These are phyloP conservation scores for Candida saitoana DNA, from an alignment of 805 yeast genomes.

Conservation along the genomic window DNA sequence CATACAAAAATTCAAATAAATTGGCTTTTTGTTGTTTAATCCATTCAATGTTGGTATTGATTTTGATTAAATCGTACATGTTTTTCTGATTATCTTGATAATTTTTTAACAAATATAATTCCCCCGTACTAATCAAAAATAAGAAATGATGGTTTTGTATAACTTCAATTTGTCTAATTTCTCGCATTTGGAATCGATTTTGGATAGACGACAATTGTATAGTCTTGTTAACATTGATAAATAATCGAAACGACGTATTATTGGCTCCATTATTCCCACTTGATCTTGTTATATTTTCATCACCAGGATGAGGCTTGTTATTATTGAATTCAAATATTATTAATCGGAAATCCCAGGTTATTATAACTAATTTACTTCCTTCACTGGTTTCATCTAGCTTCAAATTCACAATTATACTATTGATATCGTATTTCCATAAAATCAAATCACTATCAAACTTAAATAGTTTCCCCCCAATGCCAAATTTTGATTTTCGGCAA, in stretches of 20 bases:
- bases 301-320: slow-evolving; percentile 5
- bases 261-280: slow-evolving; percentile 4
- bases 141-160: slow-evolving; percentile 30
- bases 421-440: slow-evolving; percentile 36
- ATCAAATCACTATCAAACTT: slow-evolving; percentile 36
- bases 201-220: slow-evolving; percentile 33
- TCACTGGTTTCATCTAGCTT: slow-evolving; percentile 11
- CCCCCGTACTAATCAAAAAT: slow-evolving; percentile 36
- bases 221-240: slow-evolving; percentile 26
- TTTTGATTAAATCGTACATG: slow-evolving; percentile 32
- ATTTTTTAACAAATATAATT: slow-evolving; percentile 33
- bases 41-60: slow-evolving; percentile 28
- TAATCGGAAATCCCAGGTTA: slow-evolving; percentile 28
- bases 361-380: slow-evolving; percentile 16
- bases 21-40: slow-evolving; percentile 24
- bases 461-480: slow-evolving; percentile 26
- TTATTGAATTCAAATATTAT: slow-evolving; percentile 21
- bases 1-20: slow-evolving; percentile 17
- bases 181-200: slow-evolving; percentile 19
- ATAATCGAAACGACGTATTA: slow-evolving; percentile 20
- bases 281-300: slow-evolving; percentile 5
- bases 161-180: slow-evolving; percentile 21
- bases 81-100: slow-evolving; percentile 17
- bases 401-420: slow-evolving; percentile 17
- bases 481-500: slow-evolving; percentile 27